Percentiles rank a stretch among this genome's conserved stretches.
phyloP scores from a whole-genome alignment of 148 eudicot species.

The Beta vulgaris region DNA sequence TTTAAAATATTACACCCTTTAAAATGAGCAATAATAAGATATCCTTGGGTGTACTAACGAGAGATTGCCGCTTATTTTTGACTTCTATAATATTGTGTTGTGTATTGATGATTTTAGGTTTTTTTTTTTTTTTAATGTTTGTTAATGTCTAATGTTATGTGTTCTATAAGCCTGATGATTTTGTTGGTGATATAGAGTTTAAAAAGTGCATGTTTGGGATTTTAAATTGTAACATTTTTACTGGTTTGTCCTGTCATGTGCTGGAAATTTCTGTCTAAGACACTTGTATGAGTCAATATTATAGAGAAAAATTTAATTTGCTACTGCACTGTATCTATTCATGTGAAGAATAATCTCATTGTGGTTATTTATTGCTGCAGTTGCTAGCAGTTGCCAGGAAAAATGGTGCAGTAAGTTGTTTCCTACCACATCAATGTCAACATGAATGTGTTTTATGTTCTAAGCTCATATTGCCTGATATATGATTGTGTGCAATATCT shows the following conservation, averaged over 20 bases:
- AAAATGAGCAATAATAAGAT: too few relatives aligned
- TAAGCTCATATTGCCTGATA: not conserved
- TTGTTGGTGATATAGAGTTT: not conserved
- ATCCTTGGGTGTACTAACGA: too few relatives aligned
- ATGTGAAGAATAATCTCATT: conserved; percentile 8
- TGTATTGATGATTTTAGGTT: not conserved
- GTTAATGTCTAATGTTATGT: not conserved
- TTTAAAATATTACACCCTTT: too few relatives aligned
- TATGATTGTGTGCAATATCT: not conserved
- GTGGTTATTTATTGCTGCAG: conserved; percentile 42
- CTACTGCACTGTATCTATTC: not conserved
- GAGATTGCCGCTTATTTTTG: too few relatives aligned
- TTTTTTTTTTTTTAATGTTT: not conserved
- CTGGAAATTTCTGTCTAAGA: too few relatives aligned
- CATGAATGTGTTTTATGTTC: not conserved
- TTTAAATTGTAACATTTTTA: too few relatives aligned
- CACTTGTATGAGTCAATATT: too few relatives aligned
- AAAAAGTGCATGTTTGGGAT: too few relatives aligned
- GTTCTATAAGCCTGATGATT: not conserved
- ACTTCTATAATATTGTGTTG: not conserved
- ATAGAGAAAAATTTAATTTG: too few relatives aligned
- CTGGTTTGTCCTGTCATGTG: too few relatives aligned
- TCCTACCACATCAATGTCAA: not conserved
- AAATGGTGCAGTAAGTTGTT: conserved; percentile 68
- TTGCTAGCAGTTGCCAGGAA: conserved; percentile 83